Evolutionary conservation across 1,139 yeast species (phyloP), one percentile per base, ranked within the genome.

Genomic region (Geotrichum phurueaensis): DNA sequence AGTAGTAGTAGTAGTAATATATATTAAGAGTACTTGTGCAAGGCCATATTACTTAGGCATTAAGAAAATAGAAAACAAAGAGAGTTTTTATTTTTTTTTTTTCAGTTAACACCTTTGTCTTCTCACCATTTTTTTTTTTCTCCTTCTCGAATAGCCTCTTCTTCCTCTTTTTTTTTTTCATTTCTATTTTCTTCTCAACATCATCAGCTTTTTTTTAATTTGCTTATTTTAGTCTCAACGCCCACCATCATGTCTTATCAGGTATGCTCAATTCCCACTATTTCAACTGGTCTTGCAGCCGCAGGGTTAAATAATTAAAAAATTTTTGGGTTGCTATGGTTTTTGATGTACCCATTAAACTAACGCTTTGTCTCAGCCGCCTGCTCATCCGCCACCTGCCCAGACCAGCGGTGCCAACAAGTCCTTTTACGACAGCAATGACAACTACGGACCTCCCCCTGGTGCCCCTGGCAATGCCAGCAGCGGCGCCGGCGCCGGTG

Each of bases 331-430:
- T n/a, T n/a, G n/a, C n/a, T n/a, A n/a, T n/a, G n/a, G n/a, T n/a
- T n/a, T n/a, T n/a, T n/a, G n/a, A n/a, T n/a, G n/a, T n/a, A n/a
- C n/a, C n/a, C n/a, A n/a, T n/a, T n/a, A n/a, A n/a, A 10, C 51
- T 79, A 55, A 79, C 72, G 55, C n/a, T 75, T 76, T 6, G 85
- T 81, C 62, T 82, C 84, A 0, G 94, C 92, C 62, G 86, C 77
- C 71, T 85, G 84, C 71, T 22, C n/a, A 48, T 39, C 18, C 55
- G 55, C 55, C 55, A 53, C 22, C 55, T n/a, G 31, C 55, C 55
- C 51, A 48, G 29, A 48, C 27, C 45, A 47, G 54, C 18, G 55
- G 55, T 15, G 55, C 55, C 23, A 53, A 53, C 31, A 36, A 53
- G 29, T 53, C 55, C 12, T 53, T 22, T 22, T 53, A 53, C 55